These are phyloP conservation scores for Pyrenophora graminea DNA, from an alignment of 2,329 filamentous ascomycete species.

Conservation along the genomic window DNA sequence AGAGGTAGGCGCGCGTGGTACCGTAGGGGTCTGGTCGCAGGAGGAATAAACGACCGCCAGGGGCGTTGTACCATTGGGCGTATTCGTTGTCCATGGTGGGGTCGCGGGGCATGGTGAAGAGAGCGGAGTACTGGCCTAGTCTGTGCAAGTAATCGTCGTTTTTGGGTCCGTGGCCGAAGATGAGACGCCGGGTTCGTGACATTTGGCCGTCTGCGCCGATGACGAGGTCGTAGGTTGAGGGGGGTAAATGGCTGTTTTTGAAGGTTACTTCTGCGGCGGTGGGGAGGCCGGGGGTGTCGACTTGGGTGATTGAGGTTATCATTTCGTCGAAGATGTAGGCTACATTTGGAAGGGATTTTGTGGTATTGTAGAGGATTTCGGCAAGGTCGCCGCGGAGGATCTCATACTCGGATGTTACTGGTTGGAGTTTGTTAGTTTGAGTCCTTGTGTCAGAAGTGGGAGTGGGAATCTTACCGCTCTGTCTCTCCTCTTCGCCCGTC, in stretches of 20 bases:
- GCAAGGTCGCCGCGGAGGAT: constrained; percentile 64
- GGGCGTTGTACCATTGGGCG: constrained; percentile 34
- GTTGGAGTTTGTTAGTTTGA: background rate
- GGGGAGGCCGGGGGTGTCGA: constrained; percentile 6
- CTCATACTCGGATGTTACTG: constrained; percentile 62
- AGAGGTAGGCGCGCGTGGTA: constrained; percentile 24
- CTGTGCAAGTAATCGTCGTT: constrained; percentile 25
- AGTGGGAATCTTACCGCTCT: constrained; percentile 13
- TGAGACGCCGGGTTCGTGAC: constrained; percentile 32
- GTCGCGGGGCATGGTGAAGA: constrained; percentile 36
- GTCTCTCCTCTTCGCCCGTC: constrained; percentile 16
- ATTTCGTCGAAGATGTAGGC: constrained; percentile 44
- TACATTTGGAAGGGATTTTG: constrained; percentile 29
- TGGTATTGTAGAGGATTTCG: constrained; percentile 54
- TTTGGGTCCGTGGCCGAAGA: constrained; percentile 30
- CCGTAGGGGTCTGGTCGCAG: constrained; percentile 30
- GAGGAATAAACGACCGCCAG: constrained; percentile 27
- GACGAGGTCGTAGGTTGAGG: constrained; percentile 29
- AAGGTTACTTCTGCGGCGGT: constrained; percentile 49
- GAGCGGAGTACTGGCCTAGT: constrained; percentile 36
- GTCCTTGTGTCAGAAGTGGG: constrained; percentile 40
- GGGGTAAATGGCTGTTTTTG: constrained; percentile 19
- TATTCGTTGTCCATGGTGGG: constrained; percentile 23
- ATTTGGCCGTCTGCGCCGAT: constrained; percentile 41
- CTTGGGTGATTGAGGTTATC: constrained; percentile 26